Percentiles rank a stretch among this genome's conserved stretches.
phyloP scores from a whole-genome alignment of 768 basidiomycete genomes.

The Termitomyces sp. region DNA sequence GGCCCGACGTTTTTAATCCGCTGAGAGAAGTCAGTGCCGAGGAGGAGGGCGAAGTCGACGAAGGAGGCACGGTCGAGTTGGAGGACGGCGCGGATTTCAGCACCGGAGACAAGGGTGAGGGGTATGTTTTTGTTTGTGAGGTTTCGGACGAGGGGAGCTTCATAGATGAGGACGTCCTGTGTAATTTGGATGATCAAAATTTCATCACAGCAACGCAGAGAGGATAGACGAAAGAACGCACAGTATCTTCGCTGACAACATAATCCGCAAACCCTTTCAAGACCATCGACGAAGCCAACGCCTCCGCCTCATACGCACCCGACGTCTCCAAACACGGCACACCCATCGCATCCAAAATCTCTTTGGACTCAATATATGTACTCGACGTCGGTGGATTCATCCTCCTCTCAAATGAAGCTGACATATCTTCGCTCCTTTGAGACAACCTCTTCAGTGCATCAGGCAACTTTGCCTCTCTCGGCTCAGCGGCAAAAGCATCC shows the following conservation, averaged over 20 bases:
- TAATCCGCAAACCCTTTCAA: conserved; percentile 76
- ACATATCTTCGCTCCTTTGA: conserved; percentile 54
- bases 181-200: background rate
- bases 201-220: conserved; percentile 1
- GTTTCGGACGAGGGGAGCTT: conserved; percentile 79
- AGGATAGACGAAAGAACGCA: conserved; percentile 29
- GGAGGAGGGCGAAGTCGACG: conserved; percentile 82
- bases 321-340: conserved; percentile 69
- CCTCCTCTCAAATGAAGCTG: conserved; percentile 64
- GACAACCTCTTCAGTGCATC: conserved; percentile 18
- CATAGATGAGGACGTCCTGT: conserved; percentile 82
- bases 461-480: background rate
- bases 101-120: conserved; percentile 62
- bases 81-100: conserved; percentile 57
- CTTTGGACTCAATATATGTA: conserved; percentile 71
- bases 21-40: conserved; percentile 89
- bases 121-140: conserved; percentile 60
- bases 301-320: conserved; percentile 82
- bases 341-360: conserved; percentile 78
- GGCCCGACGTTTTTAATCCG: conserved; percentile 86
- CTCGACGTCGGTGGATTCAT: conserved; percentile 56
- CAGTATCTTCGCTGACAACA: conserved; percentile 90
- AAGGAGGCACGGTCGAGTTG: conserved; percentile 56
- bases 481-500: conserved; percentile 37
- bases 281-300: conserved; percentile 77